A percentile compares a stretch with the other conserved stretches of the same genome.
Evolutionary conservation across 2,329 filamentous ascomycete species (phyloP).

Genomic region (Fusarium xylarioides): DNA sequence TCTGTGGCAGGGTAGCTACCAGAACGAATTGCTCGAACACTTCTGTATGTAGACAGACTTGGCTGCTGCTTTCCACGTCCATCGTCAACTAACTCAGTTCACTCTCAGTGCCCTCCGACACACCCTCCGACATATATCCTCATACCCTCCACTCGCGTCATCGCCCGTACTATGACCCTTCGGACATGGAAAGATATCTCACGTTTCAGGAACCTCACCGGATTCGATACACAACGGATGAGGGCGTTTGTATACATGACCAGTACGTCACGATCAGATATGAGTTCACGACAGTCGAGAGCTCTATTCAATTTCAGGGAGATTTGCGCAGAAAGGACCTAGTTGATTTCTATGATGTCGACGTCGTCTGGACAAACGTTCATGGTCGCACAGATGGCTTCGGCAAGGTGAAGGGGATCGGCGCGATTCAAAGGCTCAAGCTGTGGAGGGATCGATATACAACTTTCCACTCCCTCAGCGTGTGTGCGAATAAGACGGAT

Average conservation of each 20-base stretch:
- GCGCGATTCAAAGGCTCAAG: conserved; percentile 62
- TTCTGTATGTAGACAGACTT: conserved; percentile 51
- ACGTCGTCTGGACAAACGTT: conserved; percentile 62
- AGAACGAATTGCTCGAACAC: conserved; percentile 61
- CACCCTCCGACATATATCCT: conserved; percentile 56
- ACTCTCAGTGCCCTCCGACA: conserved; percentile 55
- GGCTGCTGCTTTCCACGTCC: neutral
- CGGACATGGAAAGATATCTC: conserved; percentile 60
- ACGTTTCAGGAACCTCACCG: conserved; percentile 59
- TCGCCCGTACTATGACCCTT: conserved; percentile 59
- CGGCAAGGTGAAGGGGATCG: conserved; percentile 60
- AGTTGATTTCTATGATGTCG: conserved; percentile 61
- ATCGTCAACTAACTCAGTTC: conserved; percentile 7
- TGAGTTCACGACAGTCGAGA: conserved; percentile 60
- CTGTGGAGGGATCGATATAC: conserved; percentile 61
- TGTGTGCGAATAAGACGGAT: conserved; percentile 58
- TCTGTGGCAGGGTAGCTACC: conserved; percentile 63
- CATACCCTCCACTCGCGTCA: conserved; percentile 61
- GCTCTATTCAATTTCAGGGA: conserved; percentile 59
- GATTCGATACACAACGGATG: conserved; percentile 57
- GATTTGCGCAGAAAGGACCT: conserved; percentile 59
- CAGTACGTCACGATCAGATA: conserved; percentile 59
- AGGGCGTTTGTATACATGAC: conserved; percentile 59
- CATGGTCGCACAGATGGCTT: conserved; percentile 60
- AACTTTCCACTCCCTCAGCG: conserved; percentile 57